Conservation (phyloP, 1,284 basidiomycete species). For the Porphyrellus sp. region DNA sequence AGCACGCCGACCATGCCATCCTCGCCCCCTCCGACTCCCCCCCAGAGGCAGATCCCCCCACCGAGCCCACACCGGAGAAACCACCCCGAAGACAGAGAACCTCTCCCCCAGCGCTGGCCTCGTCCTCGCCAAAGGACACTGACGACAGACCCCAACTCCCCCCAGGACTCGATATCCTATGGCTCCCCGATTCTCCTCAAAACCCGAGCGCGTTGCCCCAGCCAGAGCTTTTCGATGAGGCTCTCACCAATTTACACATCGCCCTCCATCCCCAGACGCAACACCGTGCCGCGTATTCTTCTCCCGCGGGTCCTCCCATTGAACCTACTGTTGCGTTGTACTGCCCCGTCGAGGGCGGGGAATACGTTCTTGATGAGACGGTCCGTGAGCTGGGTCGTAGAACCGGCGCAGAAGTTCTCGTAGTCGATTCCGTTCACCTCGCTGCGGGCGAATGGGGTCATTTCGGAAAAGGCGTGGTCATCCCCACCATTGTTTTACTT, state of each 20-base stretch:
- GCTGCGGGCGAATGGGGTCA: slow-evolving; percentile 78
- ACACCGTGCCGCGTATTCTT: slow-evolving; percentile 61
- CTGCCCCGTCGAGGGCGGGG: slow-evolving; percentile 84
- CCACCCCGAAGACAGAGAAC: slow-evolving; percentile 41
- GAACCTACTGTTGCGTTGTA: slow-evolving; percentile 80
- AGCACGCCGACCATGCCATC: slow-evolving; percentile 9
- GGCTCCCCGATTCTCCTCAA: slow-evolving; percentile 44
- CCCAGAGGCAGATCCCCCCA: slow-evolving; percentile 24
- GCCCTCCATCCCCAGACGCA: slow-evolving; percentile 77
- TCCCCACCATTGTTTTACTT: slow-evolving; percentile 11
- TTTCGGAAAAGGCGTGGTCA: slow-evolving; percentile 61
- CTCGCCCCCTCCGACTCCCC: slow-evolving; percentile 21
- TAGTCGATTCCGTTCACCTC: slow-evolving; percentile 76
- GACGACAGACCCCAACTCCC: slow-evolving; percentile 49
- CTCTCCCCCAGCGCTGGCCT: slow-evolving; percentile 13
- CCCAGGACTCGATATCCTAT: slow-evolving; percentile 58
- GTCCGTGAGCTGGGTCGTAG: slow-evolving; percentile 71
- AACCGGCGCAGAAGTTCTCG: slow-evolving; percentile 73
- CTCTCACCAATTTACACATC: slow-evolving; percentile 68
- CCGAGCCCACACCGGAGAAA: slow-evolving; percentile 31
- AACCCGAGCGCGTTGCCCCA: slow-evolving; percentile 42
- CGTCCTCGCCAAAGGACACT: slow-evolving; percentile 35
- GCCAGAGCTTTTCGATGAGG: slow-evolving; percentile 64
- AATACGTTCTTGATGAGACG: slow-evolving; percentile 73
- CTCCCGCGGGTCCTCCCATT: slow-evolving; percentile 47